phyloP scores from a whole-genome alignment of 108 stramenopile genomes.

The Pseudonitzschia pungens region DNA sequence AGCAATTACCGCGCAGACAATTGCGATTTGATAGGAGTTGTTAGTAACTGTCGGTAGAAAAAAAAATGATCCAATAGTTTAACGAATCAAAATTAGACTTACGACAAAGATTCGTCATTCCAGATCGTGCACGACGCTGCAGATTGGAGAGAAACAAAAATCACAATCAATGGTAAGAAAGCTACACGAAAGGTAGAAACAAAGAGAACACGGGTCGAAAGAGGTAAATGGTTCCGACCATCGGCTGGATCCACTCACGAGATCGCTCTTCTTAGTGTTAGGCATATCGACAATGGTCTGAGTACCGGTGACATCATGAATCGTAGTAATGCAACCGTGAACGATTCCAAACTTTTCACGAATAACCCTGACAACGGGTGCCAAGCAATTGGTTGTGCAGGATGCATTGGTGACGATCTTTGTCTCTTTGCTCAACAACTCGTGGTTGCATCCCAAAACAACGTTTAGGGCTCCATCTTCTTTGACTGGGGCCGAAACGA shows the following conservation, averaged over 20 bases:
- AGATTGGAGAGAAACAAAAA: background rate
- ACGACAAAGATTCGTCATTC: slow-evolving; percentile 89
- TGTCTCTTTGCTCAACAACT: slow-evolving; percentile 60
- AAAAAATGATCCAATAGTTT: background rate
- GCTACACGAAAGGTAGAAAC: background rate
- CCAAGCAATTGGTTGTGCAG: slow-evolving; percentile 96
- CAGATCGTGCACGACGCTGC: slow-evolving; percentile 82
- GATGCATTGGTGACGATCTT: slow-evolving; percentile 89
- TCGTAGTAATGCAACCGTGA: slow-evolving; percentile 93
- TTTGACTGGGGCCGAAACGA: slow-evolving; percentile 94
- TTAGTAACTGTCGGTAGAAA: background rate
- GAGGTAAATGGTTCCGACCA: too few relatives aligned
- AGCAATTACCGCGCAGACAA: background rate
- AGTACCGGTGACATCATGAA: slow-evolving; percentile 92
- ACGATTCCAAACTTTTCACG: slow-evolving; percentile 90
- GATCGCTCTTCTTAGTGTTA: slow-evolving; percentile 88
- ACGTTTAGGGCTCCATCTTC: slow-evolving; percentile 90
- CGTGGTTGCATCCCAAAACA: slow-evolving; percentile 93
- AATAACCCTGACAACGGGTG: slow-evolving; percentile 92
- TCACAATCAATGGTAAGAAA: background rate
- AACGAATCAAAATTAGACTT: background rate
- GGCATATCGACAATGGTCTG: slow-evolving; percentile 92
- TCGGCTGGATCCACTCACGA: slow-evolving; percentile 15
- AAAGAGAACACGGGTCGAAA: background rate
- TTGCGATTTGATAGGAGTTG: background rate